A percentile compares a stretch with the other conserved stretches of the same genome.
Conservation (phyloP, 1,284 basidiomycete genomes). For the Sporisorium reilianum region DNA sequence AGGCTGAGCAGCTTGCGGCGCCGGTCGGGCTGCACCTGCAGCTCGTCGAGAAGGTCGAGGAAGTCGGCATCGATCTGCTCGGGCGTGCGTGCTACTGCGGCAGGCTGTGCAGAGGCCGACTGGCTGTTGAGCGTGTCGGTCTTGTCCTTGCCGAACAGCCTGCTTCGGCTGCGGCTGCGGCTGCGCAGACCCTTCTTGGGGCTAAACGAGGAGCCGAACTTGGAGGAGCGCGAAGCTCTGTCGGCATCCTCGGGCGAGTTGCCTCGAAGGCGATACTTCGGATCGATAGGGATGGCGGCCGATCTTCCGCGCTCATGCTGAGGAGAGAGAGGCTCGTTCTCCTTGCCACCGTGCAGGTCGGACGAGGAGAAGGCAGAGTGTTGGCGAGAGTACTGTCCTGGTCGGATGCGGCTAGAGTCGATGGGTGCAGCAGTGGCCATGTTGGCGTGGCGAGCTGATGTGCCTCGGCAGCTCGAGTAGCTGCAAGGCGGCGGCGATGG, state of each 20-base stretch:
- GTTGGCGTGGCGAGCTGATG: constrained; percentile 5
- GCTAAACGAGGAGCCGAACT: constrained; percentile 36
- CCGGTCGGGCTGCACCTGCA: constrained; percentile 80
- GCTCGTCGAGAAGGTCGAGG: constrained; percentile 50
- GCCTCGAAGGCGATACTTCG: constrained; percentile 49
- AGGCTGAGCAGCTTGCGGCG: constrained; percentile 81
- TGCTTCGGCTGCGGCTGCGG: constrained; percentile 37
- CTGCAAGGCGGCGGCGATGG: neutral
- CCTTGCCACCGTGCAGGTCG: constrained; percentile 27
- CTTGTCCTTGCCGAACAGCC: constrained; percentile 45
- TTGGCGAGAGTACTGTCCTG: constrained; percentile 50
- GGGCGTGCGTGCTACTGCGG: constrained; percentile 22
- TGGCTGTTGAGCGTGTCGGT: constrained; percentile 34
- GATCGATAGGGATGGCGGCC: constrained; percentile 25
- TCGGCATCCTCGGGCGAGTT: constrained; percentile 38
- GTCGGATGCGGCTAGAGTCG: constrained; percentile 37
- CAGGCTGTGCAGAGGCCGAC: constrained; percentile 1
- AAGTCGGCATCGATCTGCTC: constrained; percentile 59
- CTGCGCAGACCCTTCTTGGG: constrained; percentile 42
- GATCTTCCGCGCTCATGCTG: constrained; percentile 14
- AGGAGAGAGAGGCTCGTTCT: constrained; percentile 38
- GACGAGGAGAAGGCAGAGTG: constrained; percentile 14
- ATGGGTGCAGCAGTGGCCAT: constrained; percentile 33
- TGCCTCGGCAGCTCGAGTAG: neutral
- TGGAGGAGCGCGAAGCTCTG: constrained; percentile 21